These are phyloP conservation scores for Spinellus fusiger DNA, from an alignment of 192 early-diverging fungal genomes.

Conservation along the genomic window DNA sequence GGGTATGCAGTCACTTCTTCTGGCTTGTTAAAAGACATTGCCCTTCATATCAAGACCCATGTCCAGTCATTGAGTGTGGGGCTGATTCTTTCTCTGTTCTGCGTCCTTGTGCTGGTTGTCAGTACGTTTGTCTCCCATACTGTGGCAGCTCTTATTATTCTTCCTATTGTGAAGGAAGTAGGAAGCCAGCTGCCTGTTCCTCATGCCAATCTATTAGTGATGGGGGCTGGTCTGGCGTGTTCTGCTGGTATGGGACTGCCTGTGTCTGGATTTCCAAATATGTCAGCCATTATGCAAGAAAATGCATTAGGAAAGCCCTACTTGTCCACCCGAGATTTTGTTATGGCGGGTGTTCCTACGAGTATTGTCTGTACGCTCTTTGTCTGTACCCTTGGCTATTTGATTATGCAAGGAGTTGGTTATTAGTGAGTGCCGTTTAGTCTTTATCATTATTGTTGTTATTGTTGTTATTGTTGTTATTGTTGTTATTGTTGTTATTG, in stretches of 20 bases:
- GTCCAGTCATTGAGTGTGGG: conserved; percentile 44
- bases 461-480: neutral
- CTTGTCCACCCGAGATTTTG: conserved; percentile 58
- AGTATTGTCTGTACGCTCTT: conserved; percentile 48
- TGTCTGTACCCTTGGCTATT: conserved; percentile 56
- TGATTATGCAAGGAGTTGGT: conserved; percentile 44
- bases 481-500: neutral
- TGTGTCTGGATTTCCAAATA: conserved; percentile 75
- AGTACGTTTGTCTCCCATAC: conserved; percentile 77
- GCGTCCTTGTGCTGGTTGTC: conserved; percentile 56
- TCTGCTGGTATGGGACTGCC: conserved; percentile 44
- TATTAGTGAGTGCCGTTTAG: conserved; percentile 7
- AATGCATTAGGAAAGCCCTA: conserved; percentile 62
- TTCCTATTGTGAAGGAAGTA: conserved; percentile 68
- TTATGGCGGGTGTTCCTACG: conserved; percentile 53
- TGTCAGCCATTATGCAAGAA: conserved; percentile 66
- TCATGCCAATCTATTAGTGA: conserved; percentile 61
- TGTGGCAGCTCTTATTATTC: conserved; percentile 70
- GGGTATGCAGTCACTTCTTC: conserved; percentile 68
- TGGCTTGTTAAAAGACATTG: conserved; percentile 61
- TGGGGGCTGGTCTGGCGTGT: conserved; percentile 55
- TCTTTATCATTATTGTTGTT: neutral
- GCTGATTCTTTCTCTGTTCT: conserved; percentile 52
- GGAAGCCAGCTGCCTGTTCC: conserved; percentile 59
- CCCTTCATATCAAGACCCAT: conserved; percentile 46